These are phyloP conservation scores for Ceratocystis ficicola DNA, from an alignment of 2,329 filamentous ascomycete genomes.

Conservation along the genomic window DNA sequence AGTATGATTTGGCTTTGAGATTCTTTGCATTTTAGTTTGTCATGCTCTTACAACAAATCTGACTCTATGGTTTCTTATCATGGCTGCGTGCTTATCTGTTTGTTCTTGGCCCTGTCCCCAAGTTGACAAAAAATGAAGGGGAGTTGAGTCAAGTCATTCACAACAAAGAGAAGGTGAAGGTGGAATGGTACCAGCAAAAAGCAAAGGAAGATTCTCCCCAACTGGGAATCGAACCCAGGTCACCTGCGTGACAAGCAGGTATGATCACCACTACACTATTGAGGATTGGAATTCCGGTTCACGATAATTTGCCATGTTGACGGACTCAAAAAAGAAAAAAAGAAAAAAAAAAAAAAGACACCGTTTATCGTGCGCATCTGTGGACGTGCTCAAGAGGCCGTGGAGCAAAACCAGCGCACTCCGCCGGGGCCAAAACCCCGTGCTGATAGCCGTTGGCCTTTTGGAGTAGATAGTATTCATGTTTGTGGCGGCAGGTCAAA, in stretches of 20 bases:
- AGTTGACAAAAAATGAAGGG: background rate
- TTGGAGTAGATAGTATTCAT: too few relatives aligned
- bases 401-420: too few relatives aligned
- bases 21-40: constrained; percentile 11
- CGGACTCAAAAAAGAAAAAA: background rate
- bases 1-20: constrained; percentile 10
- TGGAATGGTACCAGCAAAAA: background rate
- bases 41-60: constrained; percentile 1
- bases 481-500: too few relatives aligned
- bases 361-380: too few relatives aligned
- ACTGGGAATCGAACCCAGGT: constrained; percentile 17
- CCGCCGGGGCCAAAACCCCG: too few relatives aligned
- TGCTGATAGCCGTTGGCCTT: too few relatives aligned
- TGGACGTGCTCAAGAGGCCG: too few relatives aligned
- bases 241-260: constrained; percentile 14
- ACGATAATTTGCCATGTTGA: background rate
- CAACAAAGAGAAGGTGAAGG: background rate
- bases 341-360: too few relatives aligned
- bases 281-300: background rate
- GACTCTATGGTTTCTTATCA: constrained; percentile 5
- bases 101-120: background rate
- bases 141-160: background rate
- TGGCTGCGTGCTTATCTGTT: background rate
- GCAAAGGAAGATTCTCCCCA: background rate
- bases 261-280: constrained; percentile 16